A percentile compares a stretch with the other conserved stretches of the same genome.
These are phyloP conservation scores for Fraxinus paxiana DNA, from an alignment of 305 asterid genomes.

Conservation along the genomic window DNA sequence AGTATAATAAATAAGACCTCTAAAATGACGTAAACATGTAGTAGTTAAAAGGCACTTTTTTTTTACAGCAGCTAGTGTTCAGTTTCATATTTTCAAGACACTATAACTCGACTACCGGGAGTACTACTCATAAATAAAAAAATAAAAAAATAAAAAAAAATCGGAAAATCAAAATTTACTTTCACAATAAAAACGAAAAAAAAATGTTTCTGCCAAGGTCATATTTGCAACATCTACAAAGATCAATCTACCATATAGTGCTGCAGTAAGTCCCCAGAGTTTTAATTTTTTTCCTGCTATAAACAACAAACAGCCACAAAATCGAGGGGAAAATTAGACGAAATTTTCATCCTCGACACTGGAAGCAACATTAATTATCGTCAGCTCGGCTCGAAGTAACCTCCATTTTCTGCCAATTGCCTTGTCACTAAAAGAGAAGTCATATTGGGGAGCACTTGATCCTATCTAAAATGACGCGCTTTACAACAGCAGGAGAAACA, in stretches of 20 bases:
- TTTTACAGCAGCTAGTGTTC: neutral
- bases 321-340: slow-evolving; percentile 34
- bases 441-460: slow-evolving; percentile 23
- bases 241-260: slow-evolving; percentile 27
- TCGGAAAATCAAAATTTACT: slow-evolving; percentile 17
- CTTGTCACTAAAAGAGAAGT: slow-evolving; percentile 26
- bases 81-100: neutral
- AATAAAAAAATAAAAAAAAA: no score
- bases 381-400: slow-evolving; percentile 23
- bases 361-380: slow-evolving; percentile 24
- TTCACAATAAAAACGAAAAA: slow-evolving; percentile 4
- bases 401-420: neutral
- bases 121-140: neutral
- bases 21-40: neutral
- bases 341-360: slow-evolving; percentile 29
- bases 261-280: slow-evolving; percentile 40
- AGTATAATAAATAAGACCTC: neutral
- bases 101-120: neutral
- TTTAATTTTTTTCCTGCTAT: no score
- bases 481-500: slow-evolving; percentile 36
- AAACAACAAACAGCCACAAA: slow-evolving; percentile 36
- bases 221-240: slow-evolving; percentile 49
- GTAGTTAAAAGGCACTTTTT: neutral
- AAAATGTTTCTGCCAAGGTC: slow-evolving; percentile 24
- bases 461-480: slow-evolving; percentile 17